phyloP scores from a whole-genome alignment of 441 rosid genomes.

The Croton setiger region DNA sequence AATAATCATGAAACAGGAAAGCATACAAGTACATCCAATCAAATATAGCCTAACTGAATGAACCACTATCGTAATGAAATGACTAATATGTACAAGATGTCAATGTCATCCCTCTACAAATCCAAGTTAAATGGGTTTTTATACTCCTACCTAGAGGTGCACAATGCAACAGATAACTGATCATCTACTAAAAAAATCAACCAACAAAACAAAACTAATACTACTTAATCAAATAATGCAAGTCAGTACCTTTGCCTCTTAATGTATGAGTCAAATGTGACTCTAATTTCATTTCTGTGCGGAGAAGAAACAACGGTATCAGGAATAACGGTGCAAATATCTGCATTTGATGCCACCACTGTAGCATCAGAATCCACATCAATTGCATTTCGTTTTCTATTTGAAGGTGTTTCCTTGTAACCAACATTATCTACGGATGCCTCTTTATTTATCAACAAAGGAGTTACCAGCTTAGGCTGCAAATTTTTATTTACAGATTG shows the following conservation, averaged over 20 bases:
- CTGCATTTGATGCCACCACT: too few species aligned
- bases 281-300: slow-evolving; percentile 16
- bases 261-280: slow-evolving; percentile 29
- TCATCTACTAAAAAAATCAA: not conserved
- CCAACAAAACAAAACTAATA: not conserved
- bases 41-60: too few species aligned
- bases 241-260: slow-evolving; percentile 51
- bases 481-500: too few species aligned
- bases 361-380: slow-evolving; percentile 29
- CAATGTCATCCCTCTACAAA: not conserved
- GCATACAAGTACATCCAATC: too few species aligned
- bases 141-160: not conserved
- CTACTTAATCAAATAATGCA: not conserved
- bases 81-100: too few species aligned
- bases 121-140: not conserved
- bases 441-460: too few species aligned
- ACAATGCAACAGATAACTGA: not conserved
- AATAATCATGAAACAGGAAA: too few species aligned
- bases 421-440: slow-evolving; percentile 2
- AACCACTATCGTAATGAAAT: too few species aligned
- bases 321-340: not conserved
- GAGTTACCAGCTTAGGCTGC: too few species aligned
- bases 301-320: slow-evolving; percentile 24
- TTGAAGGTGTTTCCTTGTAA: slow-evolving; percentile 25
- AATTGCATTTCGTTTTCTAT: slow-evolving; percentile 35